Conservation (phyloP, 2,329 filamentous ascomycete species). For the Cytospora schulzeri region DNA sequence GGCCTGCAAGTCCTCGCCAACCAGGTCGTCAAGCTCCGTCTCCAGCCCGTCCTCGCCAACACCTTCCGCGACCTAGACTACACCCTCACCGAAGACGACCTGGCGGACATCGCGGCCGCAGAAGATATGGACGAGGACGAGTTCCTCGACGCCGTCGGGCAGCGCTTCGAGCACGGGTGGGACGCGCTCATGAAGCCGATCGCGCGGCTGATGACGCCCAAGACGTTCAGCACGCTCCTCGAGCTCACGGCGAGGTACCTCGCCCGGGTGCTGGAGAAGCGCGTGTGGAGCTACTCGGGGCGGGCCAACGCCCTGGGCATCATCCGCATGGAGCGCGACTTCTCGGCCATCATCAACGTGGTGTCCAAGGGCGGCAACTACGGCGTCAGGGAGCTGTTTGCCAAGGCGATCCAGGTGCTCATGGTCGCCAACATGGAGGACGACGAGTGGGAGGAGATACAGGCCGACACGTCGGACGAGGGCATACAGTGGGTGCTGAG, state of each 20-base stretch:
- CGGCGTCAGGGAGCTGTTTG: constrained; percentile 74
- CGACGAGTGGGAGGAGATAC: constrained; percentile 87
- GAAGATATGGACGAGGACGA: constrained; percentile 56
- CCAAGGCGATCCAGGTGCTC: constrained; percentile 75
- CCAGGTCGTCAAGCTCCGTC: constrained; percentile 80
- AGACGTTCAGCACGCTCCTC: constrained; percentile 76
- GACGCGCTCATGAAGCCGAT: constrained; percentile 82
- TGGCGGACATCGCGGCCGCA: constrained; percentile 57
- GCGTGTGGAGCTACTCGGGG: constrained; percentile 79
- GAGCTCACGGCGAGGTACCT: constrained; percentile 75
- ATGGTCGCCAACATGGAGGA: constrained; percentile 94
- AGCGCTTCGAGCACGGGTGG: constrained; percentile 85
- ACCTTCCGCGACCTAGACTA: constrained; percentile 94
- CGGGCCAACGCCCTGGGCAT: constrained; percentile 81
- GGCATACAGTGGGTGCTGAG: constrained; percentile 73
- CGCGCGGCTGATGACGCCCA: constrained; percentile 77
- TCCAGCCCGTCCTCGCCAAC: constrained; percentile 82
- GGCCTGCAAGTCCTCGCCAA: constrained; percentile 84
- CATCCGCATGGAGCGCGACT: constrained; percentile 80
- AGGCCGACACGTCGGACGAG: constrained; percentile 54
- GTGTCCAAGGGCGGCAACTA: constrained; percentile 75
- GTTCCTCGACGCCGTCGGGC: constrained; percentile 68
- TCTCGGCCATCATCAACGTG: constrained; percentile 71
- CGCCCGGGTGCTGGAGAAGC: constrained; percentile 79
- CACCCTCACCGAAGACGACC: constrained; percentile 64